These are phyloP conservation scores for Piromyces finnis DNA, from an alignment of 192 early-diverging fungal genomes.

Conservation along the genomic window DNA sequence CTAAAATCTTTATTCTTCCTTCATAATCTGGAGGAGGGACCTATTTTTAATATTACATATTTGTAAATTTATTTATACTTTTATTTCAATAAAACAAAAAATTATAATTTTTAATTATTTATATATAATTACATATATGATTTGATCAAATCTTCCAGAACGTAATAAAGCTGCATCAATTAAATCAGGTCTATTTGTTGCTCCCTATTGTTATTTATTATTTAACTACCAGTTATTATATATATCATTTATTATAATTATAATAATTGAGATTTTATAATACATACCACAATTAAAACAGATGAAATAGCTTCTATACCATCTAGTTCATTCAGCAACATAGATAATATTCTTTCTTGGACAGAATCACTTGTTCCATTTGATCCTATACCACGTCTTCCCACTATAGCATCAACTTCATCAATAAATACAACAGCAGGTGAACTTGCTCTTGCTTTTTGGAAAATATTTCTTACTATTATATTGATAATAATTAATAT, in stretches of 20 bases:
- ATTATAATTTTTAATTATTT: no score
- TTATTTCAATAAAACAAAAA: no score
- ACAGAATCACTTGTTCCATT: conserved; percentile 47
- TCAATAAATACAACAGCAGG: conserved; percentile 92
- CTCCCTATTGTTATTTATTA: conserved; percentile 30
- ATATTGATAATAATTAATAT: neutral
- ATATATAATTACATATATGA: conserved; percentile 37
- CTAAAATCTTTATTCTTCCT: conserved; percentile 46
- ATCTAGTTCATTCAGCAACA: conserved; percentile 88
- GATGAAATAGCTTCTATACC: conserved; percentile 70
- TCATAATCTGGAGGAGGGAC: conserved; percentile 33
- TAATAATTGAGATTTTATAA: no score
- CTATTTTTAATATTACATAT: neutral
- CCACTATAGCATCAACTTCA: conserved; percentile 92
- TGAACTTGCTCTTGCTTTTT: conserved; percentile 50
- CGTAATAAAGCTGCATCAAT: conserved; percentile 77
- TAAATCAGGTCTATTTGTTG: conserved; percentile 67
- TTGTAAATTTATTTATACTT: no score
- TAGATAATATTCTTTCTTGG: conserved; percentile 74
- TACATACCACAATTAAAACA: conserved; percentile 59
- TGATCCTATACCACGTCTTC: conserved; percentile 44
- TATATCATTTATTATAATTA: no score
- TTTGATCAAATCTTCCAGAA: conserved; percentile 74
- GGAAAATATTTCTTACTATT: conserved; percentile 55
- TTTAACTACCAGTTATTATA: neutral